phyloP scores from a whole-genome alignment of 495 filamentous ascomycete species.

The Xylaria longipes region DNA sequence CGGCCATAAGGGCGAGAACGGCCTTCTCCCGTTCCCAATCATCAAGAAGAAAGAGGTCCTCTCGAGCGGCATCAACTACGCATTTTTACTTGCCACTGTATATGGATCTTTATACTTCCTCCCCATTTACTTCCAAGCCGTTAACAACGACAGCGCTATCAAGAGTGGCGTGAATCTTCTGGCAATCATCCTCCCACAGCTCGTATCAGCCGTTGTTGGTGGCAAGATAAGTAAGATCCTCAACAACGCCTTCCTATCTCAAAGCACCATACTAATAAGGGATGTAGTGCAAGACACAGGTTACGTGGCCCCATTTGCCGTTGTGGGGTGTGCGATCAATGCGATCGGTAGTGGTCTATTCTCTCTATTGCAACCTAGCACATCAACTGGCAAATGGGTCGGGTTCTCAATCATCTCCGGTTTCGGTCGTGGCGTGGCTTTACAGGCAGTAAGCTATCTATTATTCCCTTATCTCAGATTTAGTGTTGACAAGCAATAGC shows the following conservation, averaged over 20 bases:
- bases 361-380: background rate
- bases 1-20: conserved; percentile 48
- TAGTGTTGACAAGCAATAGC: no score
- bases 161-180: background rate
- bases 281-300: background rate
- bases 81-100: conserved; percentile 28
- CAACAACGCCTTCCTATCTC: no score
- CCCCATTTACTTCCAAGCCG: background rate
- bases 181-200: conserved; percentile 56
- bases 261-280: no score
- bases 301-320: background rate
- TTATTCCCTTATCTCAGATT: no score
- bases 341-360: background rate
- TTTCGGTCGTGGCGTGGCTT: background rate
- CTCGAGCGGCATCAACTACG: conserved; percentile 24
- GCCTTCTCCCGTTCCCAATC: conserved; percentile 39
- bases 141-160: background rate
- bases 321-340: background rate
- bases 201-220: conserved; percentile 57
- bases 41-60: conserved; percentile 28
- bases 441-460: background rate
- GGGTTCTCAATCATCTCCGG: background rate
- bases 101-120: conserved; percentile 18
- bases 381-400: background rate
- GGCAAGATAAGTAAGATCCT: background rate